A percentile compares a stretch with the other conserved stretches of the same genome.
Conservation (phyloP, 345 rosid species). For the Bretschneidera sinensis region DNA sequence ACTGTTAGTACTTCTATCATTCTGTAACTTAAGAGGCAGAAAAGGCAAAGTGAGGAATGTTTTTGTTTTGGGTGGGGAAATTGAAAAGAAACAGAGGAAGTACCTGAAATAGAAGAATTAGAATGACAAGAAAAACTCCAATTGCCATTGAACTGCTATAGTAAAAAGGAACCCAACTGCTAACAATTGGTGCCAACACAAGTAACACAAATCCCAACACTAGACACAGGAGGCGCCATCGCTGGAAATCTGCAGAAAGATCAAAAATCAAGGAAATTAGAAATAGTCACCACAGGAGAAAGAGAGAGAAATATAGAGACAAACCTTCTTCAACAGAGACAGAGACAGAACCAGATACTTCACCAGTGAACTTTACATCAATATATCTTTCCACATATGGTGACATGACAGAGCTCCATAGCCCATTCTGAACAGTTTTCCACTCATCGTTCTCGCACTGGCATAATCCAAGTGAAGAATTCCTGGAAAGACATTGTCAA, state of each 20-base stretch:
- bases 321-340: constrained; percentile 61
- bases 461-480: constrained; percentile 65
- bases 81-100: constrained; percentile 4
- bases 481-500: constrained; percentile 34
- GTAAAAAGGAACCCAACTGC: constrained; percentile 92
- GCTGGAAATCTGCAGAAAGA: constrained; percentile 58
- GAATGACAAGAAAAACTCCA: constrained; percentile 76
- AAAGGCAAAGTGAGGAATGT: background rate
- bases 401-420: constrained; percentile 66
- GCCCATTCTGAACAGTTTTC: constrained; percentile 60
- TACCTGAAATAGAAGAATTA: constrained; percentile 85
- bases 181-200: constrained; percentile 69
- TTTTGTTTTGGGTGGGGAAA: background rate
- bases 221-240: constrained; percentile 76
- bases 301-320: background rate
- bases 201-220: constrained; percentile 54
- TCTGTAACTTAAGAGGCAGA: background rate
- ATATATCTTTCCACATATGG: constrained; percentile 67
- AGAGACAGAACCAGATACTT: constrained; percentile 42
- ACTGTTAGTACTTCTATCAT: background rate
- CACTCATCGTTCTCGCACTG: constrained; percentile 69
- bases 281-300: background rate
- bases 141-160: constrained; percentile 90
- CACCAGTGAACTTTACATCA: constrained; percentile 60
- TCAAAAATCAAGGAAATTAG: background rate